phyloP scores from a whole-genome alignment of 225 moss, liverwort and hornwort species.

The Bryum argenteum region DNA sequence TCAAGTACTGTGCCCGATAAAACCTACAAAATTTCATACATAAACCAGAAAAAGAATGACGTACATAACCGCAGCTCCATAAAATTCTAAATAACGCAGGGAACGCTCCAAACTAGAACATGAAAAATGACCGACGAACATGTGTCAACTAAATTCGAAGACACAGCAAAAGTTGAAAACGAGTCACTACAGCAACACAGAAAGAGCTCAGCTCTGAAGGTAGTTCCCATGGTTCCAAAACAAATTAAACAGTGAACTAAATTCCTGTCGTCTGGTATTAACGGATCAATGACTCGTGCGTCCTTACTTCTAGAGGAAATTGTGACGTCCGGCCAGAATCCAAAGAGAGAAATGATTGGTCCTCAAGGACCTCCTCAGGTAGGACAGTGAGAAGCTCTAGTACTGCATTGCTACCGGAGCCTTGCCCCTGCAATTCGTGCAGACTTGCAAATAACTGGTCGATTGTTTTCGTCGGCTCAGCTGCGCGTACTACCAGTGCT shows the following conservation, averaged over 20 bases:
- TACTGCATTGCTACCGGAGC: constrained; percentile 89
- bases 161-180: constrained; percentile 6
- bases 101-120: constrained; percentile 1
- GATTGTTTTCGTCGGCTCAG: constrained; percentile 82
- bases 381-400: constrained; percentile 88
- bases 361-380: constrained; percentile 95
- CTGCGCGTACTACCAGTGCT: constrained; percentile 81
- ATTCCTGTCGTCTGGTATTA: constrained; percentile 1
- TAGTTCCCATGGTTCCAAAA: constrained; percentile 5
- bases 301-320: constrained; percentile 83
- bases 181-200: not conserved
- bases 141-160: not conserved
- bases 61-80: not conserved
- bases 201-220: constrained; percentile 17
- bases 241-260: not conserved
- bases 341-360: constrained; percentile 70
- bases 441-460: constrained; percentile 87
- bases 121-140: constrained; percentile 1
- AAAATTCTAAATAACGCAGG: not conserved
- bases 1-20: constrained; percentile 83
- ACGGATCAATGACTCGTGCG: not conserved
- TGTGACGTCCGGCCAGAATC: constrained; percentile 81
- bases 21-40: constrained; percentile 58
- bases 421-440: constrained; percentile 90
- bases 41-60: constrained; percentile 29